These are phyloP conservation scores for Keithomyces neogunnii DNA, from an alignment of 2,329 filamentous ascomycete species.

Conservation along the genomic window DNA sequence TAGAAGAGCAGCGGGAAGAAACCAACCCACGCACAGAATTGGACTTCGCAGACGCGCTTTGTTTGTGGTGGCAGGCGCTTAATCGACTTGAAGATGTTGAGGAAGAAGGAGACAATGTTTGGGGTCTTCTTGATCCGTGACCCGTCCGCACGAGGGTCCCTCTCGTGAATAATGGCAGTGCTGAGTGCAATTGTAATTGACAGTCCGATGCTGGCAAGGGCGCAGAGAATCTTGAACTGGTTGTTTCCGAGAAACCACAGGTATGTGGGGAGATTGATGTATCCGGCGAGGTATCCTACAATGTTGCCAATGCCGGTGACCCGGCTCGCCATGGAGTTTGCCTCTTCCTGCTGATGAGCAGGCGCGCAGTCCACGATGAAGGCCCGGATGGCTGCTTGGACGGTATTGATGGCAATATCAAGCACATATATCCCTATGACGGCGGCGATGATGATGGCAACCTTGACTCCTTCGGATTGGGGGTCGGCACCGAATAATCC, in stretches of 20 bases:
- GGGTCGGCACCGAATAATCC: constrained; percentile 61
- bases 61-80: constrained; percentile 74
- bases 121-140: constrained; percentile 49
- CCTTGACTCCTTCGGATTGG: constrained; percentile 56
- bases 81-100: constrained; percentile 66
- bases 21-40: constrained; percentile 85
- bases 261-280: constrained; percentile 65
- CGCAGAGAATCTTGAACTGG: constrained; percentile 89
- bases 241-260: constrained; percentile 76
- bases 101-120: constrained; percentile 73
- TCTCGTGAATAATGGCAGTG: constrained; percentile 61
- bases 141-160: constrained; percentile 69
- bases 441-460: constrained; percentile 64
- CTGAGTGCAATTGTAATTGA: constrained; percentile 62
- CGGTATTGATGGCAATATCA: constrained; percentile 94
- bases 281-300: constrained; percentile 79
- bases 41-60: constrained; percentile 69
- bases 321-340: constrained; percentile 90
- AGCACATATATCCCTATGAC: constrained; percentile 83
- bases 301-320: constrained; percentile 86
- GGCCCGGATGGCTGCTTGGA: constrained; percentile 84
- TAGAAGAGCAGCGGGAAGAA: constrained; percentile 97
- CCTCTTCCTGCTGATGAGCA: constrained; percentile 84
- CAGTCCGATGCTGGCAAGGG: constrained; percentile 71
- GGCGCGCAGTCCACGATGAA: constrained; percentile 93